These are phyloP conservation scores for Pestalotiopsis fici DNA, from an alignment of 2,329 filamentous ascomycete genomes.

Conservation along the genomic window DNA sequence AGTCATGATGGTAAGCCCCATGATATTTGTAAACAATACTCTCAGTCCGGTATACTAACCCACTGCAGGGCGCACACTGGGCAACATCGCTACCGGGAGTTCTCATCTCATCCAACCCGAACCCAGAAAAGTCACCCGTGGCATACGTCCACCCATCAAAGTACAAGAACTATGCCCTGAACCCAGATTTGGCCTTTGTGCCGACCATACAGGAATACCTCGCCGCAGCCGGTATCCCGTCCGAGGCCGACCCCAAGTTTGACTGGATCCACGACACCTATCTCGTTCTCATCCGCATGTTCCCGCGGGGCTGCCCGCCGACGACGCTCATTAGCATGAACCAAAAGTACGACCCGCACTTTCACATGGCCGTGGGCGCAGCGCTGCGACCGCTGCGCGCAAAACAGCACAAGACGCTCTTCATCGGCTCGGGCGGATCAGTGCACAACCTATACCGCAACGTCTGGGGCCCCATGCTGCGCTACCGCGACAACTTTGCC, in stretches of 20 bases:
- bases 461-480: conserved; percentile 64
- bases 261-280: conserved; percentile 76
- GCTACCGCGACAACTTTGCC: conserved; percentile 64
- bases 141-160: conserved; percentile 68
- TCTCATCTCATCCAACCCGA: conserved; percentile 62
- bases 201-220: conserved; percentile 52
- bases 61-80: conserved; percentile 63
- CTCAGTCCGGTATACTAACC: background rate
- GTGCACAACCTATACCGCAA: conserved; percentile 74
- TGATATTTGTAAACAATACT: too few relatives aligned
- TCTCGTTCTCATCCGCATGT: conserved; percentile 70
- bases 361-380: conserved; percentile 54
- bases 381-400: conserved; percentile 56
- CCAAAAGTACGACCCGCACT: conserved; percentile 39
- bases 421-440: conserved; percentile 62
- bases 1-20: conserved; percentile 59
- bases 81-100: conserved; percentile 56
- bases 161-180: conserved; percentile 63
- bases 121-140: conserved; percentile 62
- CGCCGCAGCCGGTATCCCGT: conserved; percentile 52
- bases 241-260: conserved; percentile 53
- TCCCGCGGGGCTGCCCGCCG: conserved; percentile 63
- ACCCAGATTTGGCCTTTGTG: conserved; percentile 57
- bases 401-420: conserved; percentile 49
- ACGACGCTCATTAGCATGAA: conserved; percentile 55